Evolutionary conservation across 2,329 filamentous ascomycete genomes (phyloP), one percentile per base, ranked within the genome.

Genomic region (Phaeosphaeriaceae sp.): DNA sequence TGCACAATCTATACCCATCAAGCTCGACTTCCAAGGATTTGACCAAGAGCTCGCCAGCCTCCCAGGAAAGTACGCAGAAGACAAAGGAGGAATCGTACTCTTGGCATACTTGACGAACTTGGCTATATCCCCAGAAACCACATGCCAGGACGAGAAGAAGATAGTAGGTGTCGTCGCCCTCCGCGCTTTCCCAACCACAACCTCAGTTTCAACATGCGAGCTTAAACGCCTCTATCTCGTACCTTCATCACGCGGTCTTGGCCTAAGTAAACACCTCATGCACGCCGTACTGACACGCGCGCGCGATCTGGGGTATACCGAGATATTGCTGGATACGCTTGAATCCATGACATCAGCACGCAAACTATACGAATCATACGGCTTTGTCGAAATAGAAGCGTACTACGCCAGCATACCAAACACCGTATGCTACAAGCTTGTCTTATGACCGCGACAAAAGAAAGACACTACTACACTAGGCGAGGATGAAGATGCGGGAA

Each of bases 21-120:
- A 83, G 56, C 79, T 86, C 29, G 74, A 76, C 9, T 86, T 83
- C 60, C 83, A 86, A 64, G 73, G 76, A 50, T 86, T 84, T 67
- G 61, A 74, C 8, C 61, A 72, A 8, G 83, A 86, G 63, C 71
- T 86, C 16, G 69, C 74, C 6, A 71, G 65, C 7, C 68, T 86
- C 13, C 83, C 83, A 0, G 83, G 82, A 1, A 79, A 79, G 61
- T 86, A 86, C 62, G 66, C 74, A 0, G 64, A 71, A 3, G 66
- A 72, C 2, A 70, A 74, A 3, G 71, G 70, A 3, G 83, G 82
- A 2, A 73, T 75, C 17, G 63, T 85, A 0, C 73, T 83, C 16
- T 74, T 85, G 81, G 9, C 64, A 63, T 42, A 50, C 55, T 23
- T 50, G 23, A 6, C 18, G 9, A 8, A 32, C 3, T 17, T 7